Evolutionary conservation across 2,329 filamentous ascomycete genomes (phyloP), one percentile per base, ranked within the genome.

Genomic region (Dryadomyces sulphureus): DNA sequence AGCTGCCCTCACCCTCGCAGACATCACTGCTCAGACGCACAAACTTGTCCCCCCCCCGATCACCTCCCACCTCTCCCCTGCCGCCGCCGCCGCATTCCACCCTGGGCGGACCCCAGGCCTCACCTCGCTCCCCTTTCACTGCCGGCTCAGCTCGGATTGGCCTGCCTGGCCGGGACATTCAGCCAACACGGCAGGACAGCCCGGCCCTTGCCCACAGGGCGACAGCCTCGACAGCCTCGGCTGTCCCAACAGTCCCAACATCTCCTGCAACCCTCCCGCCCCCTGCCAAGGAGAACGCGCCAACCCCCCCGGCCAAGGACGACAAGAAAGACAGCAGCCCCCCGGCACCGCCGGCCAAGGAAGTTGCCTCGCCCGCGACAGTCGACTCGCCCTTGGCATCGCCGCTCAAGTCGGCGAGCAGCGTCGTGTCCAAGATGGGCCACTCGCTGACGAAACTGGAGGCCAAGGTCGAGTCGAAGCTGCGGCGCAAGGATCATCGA

Each of bases 151-250:
- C 24, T 27, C 22, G 40, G 3, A 7, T 24, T 35, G 53, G 53
- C 17, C 50, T 60, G 8, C 55, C 59, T 0, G 58, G 58, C 19
- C 53, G 55, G 27, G 59, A 60, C 32, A 58, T 62, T 41, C 56
- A 57, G 5, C 60, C 60, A 17, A 46, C 41, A 19, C 45, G 39
- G 3, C 48, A 50, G 17, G 22, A 40, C 6, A 47, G 43, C 17
- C 45, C 44, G 36, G 46, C 44, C 4, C 20, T 41, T 25, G 35
- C 30, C 1, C 47, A 42, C 12, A n/a, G n/a, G 17, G 5, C 17
- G 6, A 9, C 41, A n/a, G n/a, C 16, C 9, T 16, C n/a, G 34
- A 7, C 34, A 38, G 12, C 9, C 5, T 17, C 35, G 12, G 16
- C 9, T 5, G 16, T 38, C 14, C 27, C 14, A 14, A 30, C 7